Evolutionary conservation across 257 asterid species (phyloP).

Genomic region (Paraleonurus japonicus): DNA sequence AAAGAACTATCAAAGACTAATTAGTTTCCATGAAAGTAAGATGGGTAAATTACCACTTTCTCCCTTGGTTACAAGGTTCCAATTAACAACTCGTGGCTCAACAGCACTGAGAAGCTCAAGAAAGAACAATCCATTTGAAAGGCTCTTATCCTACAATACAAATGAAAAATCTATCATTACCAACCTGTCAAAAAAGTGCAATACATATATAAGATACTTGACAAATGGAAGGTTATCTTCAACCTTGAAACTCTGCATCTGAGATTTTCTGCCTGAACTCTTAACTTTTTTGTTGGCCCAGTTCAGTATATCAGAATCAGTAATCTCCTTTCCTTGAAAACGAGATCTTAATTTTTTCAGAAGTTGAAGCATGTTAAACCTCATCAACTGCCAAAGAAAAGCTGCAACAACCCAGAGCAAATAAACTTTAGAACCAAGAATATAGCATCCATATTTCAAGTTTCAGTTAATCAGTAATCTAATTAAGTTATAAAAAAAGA

Average conservation of each 20-base stretch:
- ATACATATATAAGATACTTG: neutral
- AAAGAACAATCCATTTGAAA: slow-evolving; percentile 82
- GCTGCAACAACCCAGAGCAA: slow-evolving; percentile 52
- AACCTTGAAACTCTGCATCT: slow-evolving; percentile 93
- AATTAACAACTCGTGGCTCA: slow-evolving; percentile 96
- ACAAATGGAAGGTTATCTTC: slow-evolving; percentile 17
- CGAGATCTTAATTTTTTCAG: slow-evolving; percentile 85
- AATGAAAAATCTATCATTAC: slow-evolving; percentile 18
- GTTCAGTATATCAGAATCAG: slow-evolving; percentile 76
- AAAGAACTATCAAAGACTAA: neutral
- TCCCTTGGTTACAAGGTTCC: slow-evolving; percentile 97
- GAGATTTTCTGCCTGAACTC: slow-evolving; percentile 67
- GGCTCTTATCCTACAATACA: slow-evolving; percentile 76
- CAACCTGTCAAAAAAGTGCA: slow-evolving; percentile 13
- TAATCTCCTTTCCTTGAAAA: slow-evolving; percentile 85
- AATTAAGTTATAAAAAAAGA: slow-evolving; percentile 8
- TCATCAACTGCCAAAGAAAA: slow-evolving; percentile 98
- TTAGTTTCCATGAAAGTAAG: slow-evolving; percentile 16
- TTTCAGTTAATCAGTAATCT: slow-evolving; percentile 6
- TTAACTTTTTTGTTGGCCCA: slow-evolving; percentile 96
- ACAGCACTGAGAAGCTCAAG: slow-evolving; percentile 93
- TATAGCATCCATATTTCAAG: slow-evolving; percentile 6
- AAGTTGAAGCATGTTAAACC: slow-evolving; percentile 93
- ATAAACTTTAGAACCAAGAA: slow-evolving; percentile 19
- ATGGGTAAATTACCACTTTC: slow-evolving; percentile 63